phyloP scores from a whole-genome alignment of 768 basidiomycete genomes.

The Heimioporus sp. region DNA sequence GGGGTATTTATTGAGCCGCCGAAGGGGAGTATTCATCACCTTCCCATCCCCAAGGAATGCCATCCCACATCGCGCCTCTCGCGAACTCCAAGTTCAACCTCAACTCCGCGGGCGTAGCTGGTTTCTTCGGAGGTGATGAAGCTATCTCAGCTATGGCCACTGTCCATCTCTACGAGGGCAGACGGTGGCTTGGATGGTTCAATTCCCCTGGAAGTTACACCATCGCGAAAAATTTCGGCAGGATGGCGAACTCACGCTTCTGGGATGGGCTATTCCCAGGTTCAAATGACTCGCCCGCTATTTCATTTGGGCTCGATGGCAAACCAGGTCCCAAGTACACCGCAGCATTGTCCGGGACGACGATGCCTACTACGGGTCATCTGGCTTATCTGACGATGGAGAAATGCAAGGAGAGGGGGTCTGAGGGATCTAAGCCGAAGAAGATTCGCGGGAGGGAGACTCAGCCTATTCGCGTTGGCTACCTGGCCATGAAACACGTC shows the following conservation, averaged over 20 bases:
- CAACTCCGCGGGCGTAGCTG: constrained; percentile 31
- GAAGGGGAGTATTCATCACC: neutral
- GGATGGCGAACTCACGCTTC: constrained; percentile 28
- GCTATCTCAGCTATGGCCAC: constrained; percentile 35
- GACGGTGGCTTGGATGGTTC: constrained; percentile 35
- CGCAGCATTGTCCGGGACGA: constrained; percentile 30
- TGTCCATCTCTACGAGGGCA: constrained; percentile 29
- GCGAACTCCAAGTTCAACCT: constrained; percentile 14
- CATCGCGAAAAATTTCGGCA: constrained; percentile 32
- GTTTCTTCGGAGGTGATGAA: constrained; percentile 37
- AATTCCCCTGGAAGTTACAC: constrained; percentile 35
- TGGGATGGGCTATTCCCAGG: constrained; percentile 36
- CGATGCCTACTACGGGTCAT: constrained; percentile 26
- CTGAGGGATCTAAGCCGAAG: too few species aligned
- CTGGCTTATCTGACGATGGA: constrained; percentile 26
- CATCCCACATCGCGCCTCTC: constrained; percentile 14
- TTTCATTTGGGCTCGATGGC: constrained; percentile 30
- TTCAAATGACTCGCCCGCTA: constrained; percentile 20
- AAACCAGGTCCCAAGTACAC: constrained; percentile 28
- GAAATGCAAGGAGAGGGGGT: neutral
- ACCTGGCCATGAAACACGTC: constrained; percentile 17
- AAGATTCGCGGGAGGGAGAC: constrained; percentile 13
- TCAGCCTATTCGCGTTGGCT: constrained; percentile 6
- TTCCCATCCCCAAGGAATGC: neutral
- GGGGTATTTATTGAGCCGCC: constrained; percentile 1